Evolutionary conservation across 2,329 filamentous ascomycete genomes (phyloP).

Genomic region (Diaporthe velutina): DNA sequence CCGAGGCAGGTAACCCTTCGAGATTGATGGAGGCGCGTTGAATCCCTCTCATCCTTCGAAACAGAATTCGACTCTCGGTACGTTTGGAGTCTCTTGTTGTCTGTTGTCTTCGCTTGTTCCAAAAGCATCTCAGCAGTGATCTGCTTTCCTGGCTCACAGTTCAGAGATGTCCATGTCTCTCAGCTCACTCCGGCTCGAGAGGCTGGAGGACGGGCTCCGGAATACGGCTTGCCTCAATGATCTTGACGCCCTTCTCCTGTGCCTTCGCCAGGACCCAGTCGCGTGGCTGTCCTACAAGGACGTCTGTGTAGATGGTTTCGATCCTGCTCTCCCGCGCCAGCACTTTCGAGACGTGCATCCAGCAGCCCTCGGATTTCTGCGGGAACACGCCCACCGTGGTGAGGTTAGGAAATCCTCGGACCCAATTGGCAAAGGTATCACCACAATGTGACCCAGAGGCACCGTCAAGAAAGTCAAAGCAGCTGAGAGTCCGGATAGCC

Average conservation of each 20-base stretch:
- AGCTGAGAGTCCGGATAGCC: conserved; percentile 17
- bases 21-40: neutral
- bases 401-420: conserved; percentile 31
- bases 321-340: conserved; percentile 5
- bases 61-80: neutral
- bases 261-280: conserved; percentile 29
- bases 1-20: neutral
- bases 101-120: neutral
- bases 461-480: neutral
- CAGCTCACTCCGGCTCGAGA: neutral
- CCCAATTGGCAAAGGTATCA: conserved; percentile 13
- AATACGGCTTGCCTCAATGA: conserved; percentile 27
- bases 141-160: neutral
- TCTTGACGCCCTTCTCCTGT: conserved; percentile 1
- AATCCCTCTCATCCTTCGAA: neutral
- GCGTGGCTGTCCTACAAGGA: conserved; percentile 17
- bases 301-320: conserved; percentile 36
- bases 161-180: neutral
- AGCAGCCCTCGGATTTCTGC: neutral
- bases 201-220: conserved; percentile 29
- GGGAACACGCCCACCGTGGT: conserved; percentile 33
- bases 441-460: neutral
- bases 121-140: neutral
- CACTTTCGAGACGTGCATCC: conserved; percentile 3
- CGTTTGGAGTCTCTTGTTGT: neutral